phyloP scores from a whole-genome alignment of 768 basidiomycete species.

The Leucosporidium scottii region DNA sequence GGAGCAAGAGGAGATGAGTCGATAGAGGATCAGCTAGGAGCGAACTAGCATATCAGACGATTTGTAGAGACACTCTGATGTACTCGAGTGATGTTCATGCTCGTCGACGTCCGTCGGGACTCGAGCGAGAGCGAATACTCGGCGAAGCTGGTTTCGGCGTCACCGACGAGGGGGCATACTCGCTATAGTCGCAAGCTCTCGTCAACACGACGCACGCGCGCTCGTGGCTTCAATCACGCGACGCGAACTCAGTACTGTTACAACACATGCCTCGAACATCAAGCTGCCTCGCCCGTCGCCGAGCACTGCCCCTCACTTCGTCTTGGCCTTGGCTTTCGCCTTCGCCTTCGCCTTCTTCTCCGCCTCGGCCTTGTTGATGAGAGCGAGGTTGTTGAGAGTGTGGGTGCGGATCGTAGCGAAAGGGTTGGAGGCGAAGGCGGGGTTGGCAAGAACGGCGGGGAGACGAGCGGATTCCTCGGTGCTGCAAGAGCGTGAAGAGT shows the following conservation, averaged over 20 bases:
- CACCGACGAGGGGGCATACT: too few species aligned
- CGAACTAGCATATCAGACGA: too few species aligned
- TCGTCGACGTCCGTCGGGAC: too few species aligned
- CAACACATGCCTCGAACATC: too few species aligned
- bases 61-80: not conserved
- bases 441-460: conserved; percentile 32
- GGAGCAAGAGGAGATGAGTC: conserved; percentile 1
- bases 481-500: conserved; percentile 1
- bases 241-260: too few species aligned
- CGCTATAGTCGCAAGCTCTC: too few species aligned
- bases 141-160: too few species aligned
- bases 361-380: not conserved
- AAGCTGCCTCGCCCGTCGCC: too few species aligned
- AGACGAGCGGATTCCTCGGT: conserved; percentile 27
- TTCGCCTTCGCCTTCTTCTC: not conserved
- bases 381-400: conserved; percentile 13
- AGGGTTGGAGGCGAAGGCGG: conserved; percentile 28
- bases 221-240: too few species aligned
- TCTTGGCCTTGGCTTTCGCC: not conserved
- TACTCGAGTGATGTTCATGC: too few species aligned
- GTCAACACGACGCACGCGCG: too few species aligned
- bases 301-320: not conserved
- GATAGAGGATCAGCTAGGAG: not conserved
- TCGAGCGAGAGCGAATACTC: too few species aligned
- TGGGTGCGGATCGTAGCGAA: conserved; percentile 35